Conservation (phyloP, 441 rosid species). For the Hura crepitans region DNA sequence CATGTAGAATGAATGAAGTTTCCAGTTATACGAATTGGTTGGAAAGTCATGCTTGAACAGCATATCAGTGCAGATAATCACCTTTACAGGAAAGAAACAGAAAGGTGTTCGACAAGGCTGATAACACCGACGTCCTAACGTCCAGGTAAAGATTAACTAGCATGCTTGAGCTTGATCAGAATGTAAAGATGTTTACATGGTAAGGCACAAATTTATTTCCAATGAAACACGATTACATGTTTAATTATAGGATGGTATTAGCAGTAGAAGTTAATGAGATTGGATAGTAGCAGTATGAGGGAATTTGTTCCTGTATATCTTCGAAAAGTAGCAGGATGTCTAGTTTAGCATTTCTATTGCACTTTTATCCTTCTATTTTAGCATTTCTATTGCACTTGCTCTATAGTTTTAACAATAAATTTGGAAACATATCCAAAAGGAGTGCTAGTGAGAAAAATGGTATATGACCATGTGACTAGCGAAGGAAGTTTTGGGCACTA, state of each 20-base stretch:
- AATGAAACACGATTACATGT: constrained; percentile 16
- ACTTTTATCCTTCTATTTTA: constrained; percentile 16
- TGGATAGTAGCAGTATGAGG: constrained; percentile 16
- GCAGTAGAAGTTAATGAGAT: background rate
- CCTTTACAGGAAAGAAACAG: constrained; percentile 18
- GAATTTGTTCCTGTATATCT: constrained; percentile 25
- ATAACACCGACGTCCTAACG: background rate
- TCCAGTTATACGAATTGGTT: constrained; percentile 15
- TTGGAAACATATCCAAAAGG: background rate
- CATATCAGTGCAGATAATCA: constrained; percentile 13
- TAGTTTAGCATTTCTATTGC: constrained; percentile 13
- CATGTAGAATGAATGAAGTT: constrained; percentile 30
- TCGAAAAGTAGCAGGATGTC: constrained; percentile 2
- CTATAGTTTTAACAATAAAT: background rate
- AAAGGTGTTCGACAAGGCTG: constrained; percentile 7
- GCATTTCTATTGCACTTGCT: constrained; percentile 5
- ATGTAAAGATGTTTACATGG: constrained; percentile 26
- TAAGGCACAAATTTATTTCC: constrained; percentile 17
- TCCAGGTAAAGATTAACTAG: constrained; percentile 18
- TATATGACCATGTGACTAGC: too few species aligned
- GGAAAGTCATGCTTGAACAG: constrained; percentile 21
- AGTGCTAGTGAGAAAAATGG: too few species aligned
- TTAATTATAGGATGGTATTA: constrained; percentile 18
- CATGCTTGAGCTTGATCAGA: constrained; percentile 24
- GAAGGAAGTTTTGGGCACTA: too few species aligned